Evolutionary conservation across 257 asterid genomes (phyloP).

Genomic region (Primulina huaijiensis): DNA sequence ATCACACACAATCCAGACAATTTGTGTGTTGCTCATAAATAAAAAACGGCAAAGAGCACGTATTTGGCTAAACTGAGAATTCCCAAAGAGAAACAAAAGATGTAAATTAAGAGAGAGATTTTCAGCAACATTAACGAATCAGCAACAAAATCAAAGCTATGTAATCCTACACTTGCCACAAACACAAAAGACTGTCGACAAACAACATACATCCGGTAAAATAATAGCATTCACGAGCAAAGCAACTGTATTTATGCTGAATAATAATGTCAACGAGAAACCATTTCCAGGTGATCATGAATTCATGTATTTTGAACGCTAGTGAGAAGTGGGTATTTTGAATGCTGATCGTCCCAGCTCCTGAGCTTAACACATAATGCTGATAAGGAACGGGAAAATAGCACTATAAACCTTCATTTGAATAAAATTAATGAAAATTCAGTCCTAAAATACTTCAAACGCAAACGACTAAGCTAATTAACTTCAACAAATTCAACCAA

Average conservation of each 20-base stretch:
- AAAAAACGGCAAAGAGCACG: not conserved
- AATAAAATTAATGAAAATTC: not conserved
- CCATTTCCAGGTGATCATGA: not conserved
- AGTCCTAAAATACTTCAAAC: not conserved
- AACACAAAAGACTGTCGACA: not conserved
- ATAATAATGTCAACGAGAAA: not conserved
- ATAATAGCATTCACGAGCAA: not conserved
- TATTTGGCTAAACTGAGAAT: not conserved
- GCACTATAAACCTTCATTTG: not conserved
- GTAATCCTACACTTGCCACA: not conserved
- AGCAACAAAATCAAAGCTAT: not conserved
- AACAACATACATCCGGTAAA: not conserved
- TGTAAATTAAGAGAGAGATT: not conserved
- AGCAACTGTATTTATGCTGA: not conserved
- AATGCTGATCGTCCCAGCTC: too few species aligned
- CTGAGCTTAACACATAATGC: not conserved
- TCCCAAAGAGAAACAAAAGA: not conserved
- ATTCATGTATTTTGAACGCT: not conserved
- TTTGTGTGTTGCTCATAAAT: slow-evolving; percentile 4
- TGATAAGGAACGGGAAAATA: slow-evolving; percentile 17
- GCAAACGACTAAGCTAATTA: not conserved
- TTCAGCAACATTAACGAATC: not conserved
- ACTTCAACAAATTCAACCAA: slow-evolving; percentile 11
- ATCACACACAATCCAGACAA: not conserved
- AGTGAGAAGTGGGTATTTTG: not conserved